Conservation (phyloP, 1,284 basidiomycete genomes). For the Puccinia horiana region DNA sequence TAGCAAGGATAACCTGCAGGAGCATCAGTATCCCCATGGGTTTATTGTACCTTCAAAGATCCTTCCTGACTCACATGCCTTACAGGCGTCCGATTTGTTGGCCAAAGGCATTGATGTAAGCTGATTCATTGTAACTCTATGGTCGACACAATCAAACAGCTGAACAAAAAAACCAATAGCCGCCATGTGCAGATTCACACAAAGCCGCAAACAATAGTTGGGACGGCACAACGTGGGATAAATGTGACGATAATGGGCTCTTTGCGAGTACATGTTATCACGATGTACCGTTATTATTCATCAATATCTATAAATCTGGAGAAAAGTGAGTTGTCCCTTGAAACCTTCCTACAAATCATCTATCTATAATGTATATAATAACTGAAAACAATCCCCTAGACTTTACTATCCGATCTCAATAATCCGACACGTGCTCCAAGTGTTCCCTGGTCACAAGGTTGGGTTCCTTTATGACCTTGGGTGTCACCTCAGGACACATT, state of each 20-base stretch:
- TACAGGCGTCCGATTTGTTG: neutral
- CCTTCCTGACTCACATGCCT: neutral
- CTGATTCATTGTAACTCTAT: too few species aligned
- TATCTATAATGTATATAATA: too few species aligned
- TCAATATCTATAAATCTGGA: neutral
- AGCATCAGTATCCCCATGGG: neutral
- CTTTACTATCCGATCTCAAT: neutral
- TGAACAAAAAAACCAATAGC: too few species aligned
- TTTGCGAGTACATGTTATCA: too few species aligned
- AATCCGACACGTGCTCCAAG: neutral
- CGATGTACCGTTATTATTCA: neutral
- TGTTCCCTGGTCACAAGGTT: neutral
- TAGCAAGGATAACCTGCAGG: neutral
- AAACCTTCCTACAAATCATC: too few species aligned
- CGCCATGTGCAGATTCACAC: neutral
- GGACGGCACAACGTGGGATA: too few species aligned
- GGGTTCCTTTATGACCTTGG: constrained; percentile 17
- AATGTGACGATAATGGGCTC: too few species aligned
- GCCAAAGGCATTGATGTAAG: neutral
- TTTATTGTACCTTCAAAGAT: neutral
- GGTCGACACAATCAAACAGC: neutral
- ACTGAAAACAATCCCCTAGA: too few species aligned
- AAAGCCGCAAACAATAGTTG: too few species aligned
- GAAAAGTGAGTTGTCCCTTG: too few species aligned
- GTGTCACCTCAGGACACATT: neutral